Base-by-base conservation (phyloP, 192 early-diverging fungal species). In the Obelidium mucronatum region DNA sequence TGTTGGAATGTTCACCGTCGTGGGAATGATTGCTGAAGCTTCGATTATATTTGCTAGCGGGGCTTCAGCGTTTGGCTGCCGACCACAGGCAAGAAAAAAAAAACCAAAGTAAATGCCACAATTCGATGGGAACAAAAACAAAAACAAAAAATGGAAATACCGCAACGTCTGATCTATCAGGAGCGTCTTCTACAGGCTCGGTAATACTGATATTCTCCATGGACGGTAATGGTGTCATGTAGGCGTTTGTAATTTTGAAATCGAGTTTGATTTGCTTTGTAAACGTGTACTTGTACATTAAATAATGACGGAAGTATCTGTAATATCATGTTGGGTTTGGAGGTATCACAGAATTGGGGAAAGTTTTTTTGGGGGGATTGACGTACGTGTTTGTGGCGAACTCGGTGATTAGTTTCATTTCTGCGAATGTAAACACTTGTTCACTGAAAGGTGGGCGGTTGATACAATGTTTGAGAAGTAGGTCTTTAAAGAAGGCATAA, bases 221-320 rank as follows among this genome's bases (percentile, higher is more conserved):
- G 13, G 60, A 52, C 30, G 36, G 13, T 59, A 39, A 19, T 3
- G 68, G 75, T 13, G 65, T 67, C 37, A 58, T 37, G 35, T 80
- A 61, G 24, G 66, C 80, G 64, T 83, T 84, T 30, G 84, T 81
- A 30, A 85, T 68, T 4, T 56, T 67, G 34, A 89, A 76, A 37
- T 89, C 82, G 42, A 89, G 54, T 40, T 76, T 78, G 74, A 88
- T 40, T 76, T 89, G 87, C 72, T 87, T 88, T 15, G 88, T 89
- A 56, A 89, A 89, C 1, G 74, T 81, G 67, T 85, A 87, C 62
- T 87, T 89, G 78, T 89, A 89, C 79, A 89, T 79, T 11, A 86
- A 53, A 69, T 89, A 89, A 74, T 89, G 88, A 2, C 86, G 79
- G 62, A 89, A 89, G 71, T 87, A 89, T 67, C 17, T n/a, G 59